Conservation (phyloP, 1,284 basidiomycete species). For the Golubevia sp. region DNA sequence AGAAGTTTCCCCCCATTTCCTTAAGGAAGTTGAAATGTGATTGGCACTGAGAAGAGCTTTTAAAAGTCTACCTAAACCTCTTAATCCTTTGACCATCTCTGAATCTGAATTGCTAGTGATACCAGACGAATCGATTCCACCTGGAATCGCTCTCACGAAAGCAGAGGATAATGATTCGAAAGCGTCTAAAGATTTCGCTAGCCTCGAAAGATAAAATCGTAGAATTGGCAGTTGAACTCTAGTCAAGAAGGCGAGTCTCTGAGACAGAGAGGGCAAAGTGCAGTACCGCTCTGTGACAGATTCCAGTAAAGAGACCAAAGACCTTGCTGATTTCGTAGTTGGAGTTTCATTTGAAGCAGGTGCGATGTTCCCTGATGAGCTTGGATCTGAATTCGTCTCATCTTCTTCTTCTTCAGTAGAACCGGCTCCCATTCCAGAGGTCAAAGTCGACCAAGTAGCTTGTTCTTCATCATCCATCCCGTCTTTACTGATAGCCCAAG, state of each 20-base stretch:
- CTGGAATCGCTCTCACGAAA: constrained; percentile 86
- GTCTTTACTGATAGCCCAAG: constrained; percentile 84
- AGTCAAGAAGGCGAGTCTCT: constrained; percentile 81
- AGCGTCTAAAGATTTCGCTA: constrained; percentile 83
- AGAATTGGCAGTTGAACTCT: constrained; percentile 83
- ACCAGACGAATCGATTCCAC: constrained; percentile 63
- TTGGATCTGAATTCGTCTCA: constrained; percentile 81
- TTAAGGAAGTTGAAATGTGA: constrained; percentile 33
- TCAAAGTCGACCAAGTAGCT: neutral
- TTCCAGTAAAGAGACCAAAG: constrained; percentile 33
- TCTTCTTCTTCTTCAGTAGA: no score
- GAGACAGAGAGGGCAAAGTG: constrained; percentile 76
- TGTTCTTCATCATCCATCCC: constrained; percentile 66
- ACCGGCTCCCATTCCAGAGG: neutral
- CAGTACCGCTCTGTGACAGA: constrained; percentile 77
- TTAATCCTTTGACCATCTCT: constrained; percentile 48
- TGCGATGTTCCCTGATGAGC: no score
- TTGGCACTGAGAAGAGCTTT: constrained; percentile 44
- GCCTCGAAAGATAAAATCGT: constrained; percentile 75
- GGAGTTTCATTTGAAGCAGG: neutral
- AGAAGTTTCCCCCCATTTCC: constrained; percentile 30
- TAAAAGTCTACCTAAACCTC: constrained; percentile 43
- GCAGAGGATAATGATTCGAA: constrained; percentile 87
- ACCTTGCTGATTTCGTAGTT: constrained; percentile 39
- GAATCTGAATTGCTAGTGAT: constrained; percentile 12